These are phyloP conservation scores for Fusarium nematophilum DNA, from an alignment of 2,329 filamentous ascomycete genomes.

Conservation along the genomic window DNA sequence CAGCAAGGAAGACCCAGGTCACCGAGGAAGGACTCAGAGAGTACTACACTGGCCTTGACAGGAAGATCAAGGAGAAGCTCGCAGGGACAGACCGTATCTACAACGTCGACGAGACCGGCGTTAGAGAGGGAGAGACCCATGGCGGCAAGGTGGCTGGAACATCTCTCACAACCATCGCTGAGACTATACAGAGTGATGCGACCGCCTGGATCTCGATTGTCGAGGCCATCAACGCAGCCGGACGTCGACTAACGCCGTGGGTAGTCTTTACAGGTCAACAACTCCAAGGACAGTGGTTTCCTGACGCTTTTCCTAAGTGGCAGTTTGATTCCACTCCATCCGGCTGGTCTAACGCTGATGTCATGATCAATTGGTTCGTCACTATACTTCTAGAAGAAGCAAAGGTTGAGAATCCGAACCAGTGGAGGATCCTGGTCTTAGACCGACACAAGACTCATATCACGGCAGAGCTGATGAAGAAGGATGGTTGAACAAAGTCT, in stretches of 20 bases:
- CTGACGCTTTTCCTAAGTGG: neutral
- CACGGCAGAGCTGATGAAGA: too few relatives aligned
- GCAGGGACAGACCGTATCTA: neutral
- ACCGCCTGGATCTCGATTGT: neutral
- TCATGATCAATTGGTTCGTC: slow-evolving; percentile 12
- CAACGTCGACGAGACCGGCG: neutral
- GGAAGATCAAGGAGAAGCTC: neutral
- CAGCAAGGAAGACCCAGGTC: neutral
- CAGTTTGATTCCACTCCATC: neutral
- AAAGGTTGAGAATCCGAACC: too few relatives aligned
- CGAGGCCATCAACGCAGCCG: neutral
- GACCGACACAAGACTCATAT: too few relatives aligned
- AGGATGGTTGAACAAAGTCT: too few relatives aligned
- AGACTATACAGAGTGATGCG: neutral
- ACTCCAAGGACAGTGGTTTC: slow-evolving; percentile 6
- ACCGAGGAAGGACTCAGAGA: neutral
- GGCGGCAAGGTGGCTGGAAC: neutral
- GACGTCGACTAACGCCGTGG: neutral
- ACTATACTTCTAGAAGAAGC: too few relatives aligned
- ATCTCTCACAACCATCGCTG: neutral
- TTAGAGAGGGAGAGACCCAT: neutral
- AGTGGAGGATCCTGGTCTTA: too few relatives aligned
- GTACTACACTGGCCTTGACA: neutral
- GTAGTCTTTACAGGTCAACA: slow-evolving; percentile 1
- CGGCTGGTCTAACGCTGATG: neutral